Evolutionary conservation across 179 eudicot genomes (phyloP), one percentile per base, ranked within the genome.

Genomic region (Gypsophila paniculata): DNA sequence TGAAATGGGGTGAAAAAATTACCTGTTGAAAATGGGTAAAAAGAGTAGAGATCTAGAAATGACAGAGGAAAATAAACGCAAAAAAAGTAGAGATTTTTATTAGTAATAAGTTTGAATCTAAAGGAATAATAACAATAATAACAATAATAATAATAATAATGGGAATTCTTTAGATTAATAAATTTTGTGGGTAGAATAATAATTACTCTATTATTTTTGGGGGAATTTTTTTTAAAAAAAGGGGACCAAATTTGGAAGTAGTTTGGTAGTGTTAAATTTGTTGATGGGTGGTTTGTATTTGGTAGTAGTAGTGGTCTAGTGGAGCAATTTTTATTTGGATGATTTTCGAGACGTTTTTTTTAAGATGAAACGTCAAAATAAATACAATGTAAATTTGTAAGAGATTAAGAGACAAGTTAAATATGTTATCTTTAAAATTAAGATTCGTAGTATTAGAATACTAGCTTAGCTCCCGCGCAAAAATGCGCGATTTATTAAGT

Each of bases 31-130:
- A 73, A 61, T 53, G 57, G 70, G 70, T 0, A 22, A 68, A 39
- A 15, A 26, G 9, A 7, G 39, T 15, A 74, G 63, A 78, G 81
- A 78, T 74, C 75, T 69, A 23, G 74, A 70, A 69, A 29, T 8
- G 10, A 4, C 13, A 5, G 17, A 39, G 26, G 38, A 42, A 13
- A 19, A 65, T 11, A 5, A 21, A 19, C n/a, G n/a, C n/a, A n/a
- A n/a, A 21, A 21, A 5, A 39, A 65, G 68, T 42, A 42, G 53
- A 65, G 69, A 65, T 65, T 65, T 38, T 65, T 62, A 62, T 65
- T 62, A 62, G 67, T 42, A 36, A 62, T 42, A 36, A 62, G 15
- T 26, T 60, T 13, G 61, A 12, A 57, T 60, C 38, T 60, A 60
- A 60, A 18, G n/a, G n/a, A n/a, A n/a, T n/a, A 60, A 60, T 60